Evolutionary conservation across 495 filamentous ascomycete genomes (phyloP).

Genomic region (Sordaria brevicollis): DNA sequence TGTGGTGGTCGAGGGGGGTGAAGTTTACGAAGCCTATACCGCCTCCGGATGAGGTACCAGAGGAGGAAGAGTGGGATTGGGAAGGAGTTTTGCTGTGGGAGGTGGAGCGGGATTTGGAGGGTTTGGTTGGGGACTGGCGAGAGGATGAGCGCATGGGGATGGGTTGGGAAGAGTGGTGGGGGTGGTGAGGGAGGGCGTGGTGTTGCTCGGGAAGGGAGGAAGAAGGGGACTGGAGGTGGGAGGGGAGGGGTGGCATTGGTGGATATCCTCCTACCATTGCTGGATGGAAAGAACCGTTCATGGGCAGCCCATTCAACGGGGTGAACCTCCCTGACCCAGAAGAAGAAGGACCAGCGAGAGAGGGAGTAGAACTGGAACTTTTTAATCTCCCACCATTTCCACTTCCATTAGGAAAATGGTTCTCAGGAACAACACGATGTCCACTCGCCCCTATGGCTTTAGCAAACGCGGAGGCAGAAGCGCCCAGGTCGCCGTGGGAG

Average conservation of each 20-base stretch:
- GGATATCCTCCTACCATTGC: not conserved
- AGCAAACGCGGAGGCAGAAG: not conserved
- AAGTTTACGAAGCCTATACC: conserved; percentile 80
- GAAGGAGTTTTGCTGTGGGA: not conserved
- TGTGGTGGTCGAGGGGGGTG: conserved; percentile 68
- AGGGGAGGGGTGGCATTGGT: not conserved
- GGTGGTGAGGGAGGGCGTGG: not conserved
- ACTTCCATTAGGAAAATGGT: not conserved
- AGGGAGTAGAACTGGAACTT: not conserved
- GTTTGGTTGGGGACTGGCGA: not conserved
- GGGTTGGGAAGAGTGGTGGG: not conserved
- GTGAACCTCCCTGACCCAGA: not conserved
- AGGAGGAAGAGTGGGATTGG: not conserved
- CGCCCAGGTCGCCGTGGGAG: not conserved
- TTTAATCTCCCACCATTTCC: not conserved
- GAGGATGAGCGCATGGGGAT: not conserved
- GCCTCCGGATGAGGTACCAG: no score
- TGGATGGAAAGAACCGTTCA: not conserved
- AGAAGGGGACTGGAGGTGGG: not conserved
- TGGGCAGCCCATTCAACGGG: not conserved
- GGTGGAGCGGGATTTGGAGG: not conserved
- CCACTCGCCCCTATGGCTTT: not conserved
- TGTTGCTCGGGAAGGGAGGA: not conserved
- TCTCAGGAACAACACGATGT: not conserved
- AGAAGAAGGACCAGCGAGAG: no score